A percentile compares a stretch with the other conserved stretches of the same genome.
Conservation (phyloP, 2,329 filamentous ascomycete genomes). For the Passalora sequoiae region DNA sequence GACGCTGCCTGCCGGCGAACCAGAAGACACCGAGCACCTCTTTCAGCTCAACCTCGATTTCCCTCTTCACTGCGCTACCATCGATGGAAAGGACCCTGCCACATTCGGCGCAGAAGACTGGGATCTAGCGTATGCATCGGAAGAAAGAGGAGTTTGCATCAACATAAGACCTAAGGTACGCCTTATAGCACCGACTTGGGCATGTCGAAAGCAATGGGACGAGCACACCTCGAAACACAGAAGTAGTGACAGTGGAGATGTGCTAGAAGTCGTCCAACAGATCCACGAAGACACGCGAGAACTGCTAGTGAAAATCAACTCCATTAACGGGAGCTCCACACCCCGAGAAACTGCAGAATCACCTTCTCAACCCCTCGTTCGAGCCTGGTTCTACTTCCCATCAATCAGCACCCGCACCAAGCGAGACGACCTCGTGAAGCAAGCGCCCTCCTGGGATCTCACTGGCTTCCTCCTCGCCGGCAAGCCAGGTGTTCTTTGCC, state of each 20-base stretch:
- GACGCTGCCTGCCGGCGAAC: background rate
- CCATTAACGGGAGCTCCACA: too few relatives aligned
- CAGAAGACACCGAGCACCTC: background rate
- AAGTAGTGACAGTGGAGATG: background rate
- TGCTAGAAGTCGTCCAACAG: background rate
- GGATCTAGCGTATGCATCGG: background rate
- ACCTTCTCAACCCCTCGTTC: constrained; percentile 37
- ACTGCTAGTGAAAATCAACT: too few relatives aligned
- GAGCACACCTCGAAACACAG: background rate
- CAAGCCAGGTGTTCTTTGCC: constrained; percentile 53
- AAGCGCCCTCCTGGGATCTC: constrained; percentile 49
- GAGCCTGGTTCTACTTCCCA: constrained; percentile 61
- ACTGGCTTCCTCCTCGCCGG: constrained; percentile 58
- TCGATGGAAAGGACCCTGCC: too few relatives aligned
- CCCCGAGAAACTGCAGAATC: too few relatives aligned
- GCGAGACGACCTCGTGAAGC: constrained; percentile 52
- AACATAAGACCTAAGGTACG: too few relatives aligned
- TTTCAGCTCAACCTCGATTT: background rate
- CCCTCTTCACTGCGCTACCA: too few relatives aligned
- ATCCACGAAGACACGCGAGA: background rate
- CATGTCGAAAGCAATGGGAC: background rate
- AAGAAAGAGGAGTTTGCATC: too few relatives aligned
- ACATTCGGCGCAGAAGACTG: background rate
- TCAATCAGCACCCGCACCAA: constrained; percentile 57
- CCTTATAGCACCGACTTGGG: background rate